Percentiles rank a stretch among this genome's conserved stretches.
These are phyloP conservation scores for Aristolochia californica DNA, from an alignment of 164 flowering plant species.

Conservation along the genomic window DNA sequence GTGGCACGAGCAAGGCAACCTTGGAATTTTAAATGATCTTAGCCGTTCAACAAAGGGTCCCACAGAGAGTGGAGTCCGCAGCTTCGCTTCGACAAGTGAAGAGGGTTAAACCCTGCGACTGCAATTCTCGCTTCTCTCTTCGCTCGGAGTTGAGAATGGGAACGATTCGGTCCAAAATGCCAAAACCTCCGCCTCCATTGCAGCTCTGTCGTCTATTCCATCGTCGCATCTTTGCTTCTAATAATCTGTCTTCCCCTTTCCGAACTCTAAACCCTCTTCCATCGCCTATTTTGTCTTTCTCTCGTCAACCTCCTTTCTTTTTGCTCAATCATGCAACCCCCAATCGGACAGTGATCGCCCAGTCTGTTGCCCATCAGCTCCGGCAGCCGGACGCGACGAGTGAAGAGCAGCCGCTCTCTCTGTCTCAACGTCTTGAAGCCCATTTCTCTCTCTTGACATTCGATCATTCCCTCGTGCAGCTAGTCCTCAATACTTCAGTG, in stretches of 20 bases:
- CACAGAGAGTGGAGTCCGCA: too few relatives aligned
- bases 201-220: not conserved
- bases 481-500: constrained; percentile 50
- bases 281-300: not conserved
- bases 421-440: constrained; percentile 51
- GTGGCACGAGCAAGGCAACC: too few relatives aligned
- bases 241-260: too few relatives aligned
- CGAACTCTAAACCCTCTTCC: not conserved
- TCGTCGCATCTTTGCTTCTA: not conserved
- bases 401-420: constrained; percentile 22
- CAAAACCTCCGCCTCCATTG: not conserved
- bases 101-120: too few relatives aligned
- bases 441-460: constrained; percentile 49
- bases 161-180: too few relatives aligned
- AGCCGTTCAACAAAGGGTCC: too few relatives aligned
- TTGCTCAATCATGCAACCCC: not conserved
- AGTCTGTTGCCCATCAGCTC: constrained; percentile 52
- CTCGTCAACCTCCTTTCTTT: not conserved
- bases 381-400: constrained; percentile 21
- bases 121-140: too few relatives aligned
- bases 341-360: constrained; percentile 14
- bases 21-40: too few relatives aligned
- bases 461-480: constrained; percentile 33
- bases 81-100: too few relatives aligned
- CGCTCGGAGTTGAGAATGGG: too few relatives aligned